Base-by-base conservation (phyloP, 176 grass and related monocot species). In the Oryza rufipogon region DNA sequence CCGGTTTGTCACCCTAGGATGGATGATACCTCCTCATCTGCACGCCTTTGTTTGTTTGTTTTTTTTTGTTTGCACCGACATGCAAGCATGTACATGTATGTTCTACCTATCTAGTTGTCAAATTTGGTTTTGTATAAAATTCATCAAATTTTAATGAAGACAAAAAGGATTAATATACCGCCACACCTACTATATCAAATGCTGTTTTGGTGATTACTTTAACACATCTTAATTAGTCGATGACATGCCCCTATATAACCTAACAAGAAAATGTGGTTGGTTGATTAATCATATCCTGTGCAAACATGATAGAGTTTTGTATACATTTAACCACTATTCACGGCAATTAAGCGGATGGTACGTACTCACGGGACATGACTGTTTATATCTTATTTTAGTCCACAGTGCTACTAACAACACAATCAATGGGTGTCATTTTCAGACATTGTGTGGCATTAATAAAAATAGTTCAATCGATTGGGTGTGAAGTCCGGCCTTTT, bases 1-100 rank as follows among this genome's bases (percentile, higher is more conserved):
- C 80, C 74, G 64, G 64, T 80, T 83, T 90, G 84, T 70, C 64
- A 75, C 80, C 89, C 89, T 84, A 80, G 69, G 75, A 63, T 79
- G 74, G 56, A 66, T 47, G 74, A 66, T 83, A 32, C 80, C 70
- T 70, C 76, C 30, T 7, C 75, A 5, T 75, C 32, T 49, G 19
- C 16, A 38, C 38, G 28, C 38, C 48, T 68, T 58, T 68, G 46
- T 34, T 39, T 17, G 26, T 15, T 16, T 26, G 26, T 69, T 47
- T 11, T 9, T 9, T 69, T 60, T 28, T 28, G 28, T 34, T 61
- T 12, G 30, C 80, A 46, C 84, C 48, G 63, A 86, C 64, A 54
- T 74, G 41, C 51, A 25, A 19, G 9, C n/a, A 6, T 71, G 51
- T 32, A 32, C 30, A 32, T 51, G 64, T 41, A 41, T 1, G 7